These are phyloP conservation scores for Nicotiana paniculata DNA, from an alignment of 257 asterid genomes.

Conservation along the genomic window DNA sequence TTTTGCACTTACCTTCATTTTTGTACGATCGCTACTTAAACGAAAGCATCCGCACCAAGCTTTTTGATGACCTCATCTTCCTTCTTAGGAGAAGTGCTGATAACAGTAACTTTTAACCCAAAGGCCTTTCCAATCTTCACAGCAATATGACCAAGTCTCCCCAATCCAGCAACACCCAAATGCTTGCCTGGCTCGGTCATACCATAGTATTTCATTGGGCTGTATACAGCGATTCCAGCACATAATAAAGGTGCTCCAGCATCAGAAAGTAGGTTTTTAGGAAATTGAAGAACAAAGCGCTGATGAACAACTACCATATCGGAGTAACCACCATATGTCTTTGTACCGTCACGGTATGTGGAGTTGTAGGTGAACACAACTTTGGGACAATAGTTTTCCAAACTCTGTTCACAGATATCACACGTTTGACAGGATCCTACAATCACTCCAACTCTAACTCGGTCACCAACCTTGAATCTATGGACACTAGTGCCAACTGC, in stretches of 20 bases:
- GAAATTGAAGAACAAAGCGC: conserved; percentile 44
- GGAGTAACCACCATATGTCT: conserved; percentile 63
- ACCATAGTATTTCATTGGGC: conserved; percentile 59
- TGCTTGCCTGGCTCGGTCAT: conserved; percentile 53
- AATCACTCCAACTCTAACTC: conserved; percentile 62
- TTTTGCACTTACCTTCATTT: conserved; percentile 31
- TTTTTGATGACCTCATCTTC: conserved; percentile 39
- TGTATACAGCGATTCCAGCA: conserved; percentile 64
- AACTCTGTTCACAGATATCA: conserved; percentile 38
- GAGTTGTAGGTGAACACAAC: conserved; percentile 37
- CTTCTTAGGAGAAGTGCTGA: conserved; percentile 49
- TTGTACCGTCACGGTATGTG: conserved; percentile 39
- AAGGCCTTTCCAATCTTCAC: conserved; percentile 68
- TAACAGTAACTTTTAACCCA: conserved; percentile 59
- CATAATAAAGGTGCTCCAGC: conserved; percentile 57
- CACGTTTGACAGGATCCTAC: conserved; percentile 55
- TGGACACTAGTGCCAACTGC: conserved; percentile 39
- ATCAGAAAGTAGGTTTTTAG: conserved; percentile 46
- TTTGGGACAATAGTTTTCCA: conserved; percentile 55
- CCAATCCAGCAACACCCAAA: conserved; percentile 63
- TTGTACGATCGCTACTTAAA: conserved; percentile 38
- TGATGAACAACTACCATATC: conserved; percentile 49
- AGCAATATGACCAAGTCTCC: conserved; percentile 73
- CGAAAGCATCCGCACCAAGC: conserved; percentile 57
- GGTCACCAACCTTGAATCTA: conserved; percentile 46